phyloP scores from a whole-genome alignment of 1,284 basidiomycete species.

The Abortiporus biennis region DNA sequence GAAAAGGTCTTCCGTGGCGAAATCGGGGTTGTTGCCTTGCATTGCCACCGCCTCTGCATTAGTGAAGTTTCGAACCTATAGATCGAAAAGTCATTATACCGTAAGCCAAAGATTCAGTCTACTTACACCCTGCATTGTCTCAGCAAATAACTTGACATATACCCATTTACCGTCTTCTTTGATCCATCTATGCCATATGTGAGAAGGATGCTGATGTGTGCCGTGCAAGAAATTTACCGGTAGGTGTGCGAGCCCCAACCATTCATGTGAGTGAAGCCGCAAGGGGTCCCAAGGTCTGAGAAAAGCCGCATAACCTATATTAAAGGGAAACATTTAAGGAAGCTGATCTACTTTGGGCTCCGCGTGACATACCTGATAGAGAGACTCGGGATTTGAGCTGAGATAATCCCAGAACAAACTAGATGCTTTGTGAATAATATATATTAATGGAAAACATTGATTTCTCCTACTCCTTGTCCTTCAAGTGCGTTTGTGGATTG shows the following conservation, averaged over 20 bases:
- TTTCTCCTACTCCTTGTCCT: constrained; percentile 47
- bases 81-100: no score
- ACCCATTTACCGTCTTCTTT: constrained; percentile 80
- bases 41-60: constrained; percentile 10
- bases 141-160: constrained; percentile 72
- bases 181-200: constrained; percentile 72
- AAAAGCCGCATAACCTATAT: constrained; percentile 79
- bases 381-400: constrained; percentile 82
- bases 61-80: constrained; percentile 14
- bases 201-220: no score
- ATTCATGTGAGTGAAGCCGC: constrained; percentile 76
- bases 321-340: not conserved
- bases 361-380: constrained; percentile 63
- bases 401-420: constrained; percentile 65
- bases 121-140: constrained; percentile 16
- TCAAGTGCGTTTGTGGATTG: constrained; percentile 83
- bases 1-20: constrained; percentile 72
- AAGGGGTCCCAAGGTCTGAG: constrained; percentile 86
- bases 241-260: constrained; percentile 88
- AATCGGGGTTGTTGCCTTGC: constrained; percentile 55
- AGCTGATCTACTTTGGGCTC: no score
- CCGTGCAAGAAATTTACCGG: constrained; percentile 17
- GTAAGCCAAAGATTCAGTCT: no score
- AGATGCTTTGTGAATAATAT: constrained; percentile 30
- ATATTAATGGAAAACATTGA: constrained; percentile 23